phyloP scores from a whole-genome alignment of 805 yeast species.

The Barnettozyma vustinii region DNA sequence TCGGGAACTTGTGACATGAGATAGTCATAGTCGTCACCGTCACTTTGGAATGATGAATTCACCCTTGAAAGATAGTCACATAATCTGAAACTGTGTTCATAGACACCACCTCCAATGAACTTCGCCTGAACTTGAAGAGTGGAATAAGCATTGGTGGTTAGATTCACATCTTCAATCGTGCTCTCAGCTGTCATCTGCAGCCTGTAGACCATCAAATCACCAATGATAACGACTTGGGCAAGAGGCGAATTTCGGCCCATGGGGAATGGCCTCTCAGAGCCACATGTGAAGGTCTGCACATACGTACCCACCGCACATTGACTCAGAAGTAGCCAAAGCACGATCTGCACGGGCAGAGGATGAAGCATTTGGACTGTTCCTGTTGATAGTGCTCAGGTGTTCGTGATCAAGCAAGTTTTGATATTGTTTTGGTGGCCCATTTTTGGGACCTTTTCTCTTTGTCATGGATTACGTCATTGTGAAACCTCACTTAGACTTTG shows the following conservation, averaged over 20 bases:
- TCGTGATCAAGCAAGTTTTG: not conserved
- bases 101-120: conserved; percentile 38
- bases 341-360: not conserved
- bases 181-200: not conserved
- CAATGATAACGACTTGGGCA: conserved; percentile 6
- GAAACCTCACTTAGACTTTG: conserved; percentile 8
- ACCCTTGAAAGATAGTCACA: conserved; percentile 30
- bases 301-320: not conserved
- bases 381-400: not conserved
- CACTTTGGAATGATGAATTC: conserved; percentile 1
- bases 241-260: not conserved
- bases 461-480: not conserved
- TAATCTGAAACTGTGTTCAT: conserved; percentile 36
- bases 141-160: conserved; percentile 41
- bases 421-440: not conserved
- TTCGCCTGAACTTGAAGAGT: conserved; percentile 41
- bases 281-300: conserved; percentile 1
- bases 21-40: conserved; percentile 1
- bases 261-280: conserved; percentile 2
- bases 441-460: not conserved
- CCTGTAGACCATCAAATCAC: conserved; percentile 4
- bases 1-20: not conserved
- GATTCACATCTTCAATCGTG: conserved; percentile 38
- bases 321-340: not conserved
- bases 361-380: not conserved